These are phyloP conservation scores for Limnanthes douglasii DNA, from an alignment of 345 rosid genomes.

Conservation along the genomic window DNA sequence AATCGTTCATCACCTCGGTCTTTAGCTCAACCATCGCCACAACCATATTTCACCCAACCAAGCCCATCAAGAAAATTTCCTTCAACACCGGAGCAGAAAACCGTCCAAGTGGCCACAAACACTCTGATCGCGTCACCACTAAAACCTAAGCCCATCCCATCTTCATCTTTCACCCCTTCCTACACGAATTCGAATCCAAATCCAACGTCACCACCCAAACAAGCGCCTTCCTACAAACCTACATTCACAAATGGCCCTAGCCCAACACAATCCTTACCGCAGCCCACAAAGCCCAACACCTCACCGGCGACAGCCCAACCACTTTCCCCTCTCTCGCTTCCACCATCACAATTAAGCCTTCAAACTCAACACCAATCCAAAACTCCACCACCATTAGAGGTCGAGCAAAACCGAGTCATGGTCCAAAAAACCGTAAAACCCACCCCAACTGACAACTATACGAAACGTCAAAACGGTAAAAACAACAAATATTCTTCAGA, in stretches of 20 bases:
- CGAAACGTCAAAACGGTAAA: constrained; percentile 13
- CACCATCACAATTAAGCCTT: constrained; percentile 42
- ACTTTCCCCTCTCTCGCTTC: constrained; percentile 67
- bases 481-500: constrained; percentile 22
- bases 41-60: too few species aligned
- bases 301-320: constrained; percentile 32
- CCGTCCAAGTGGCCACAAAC: too few species aligned
- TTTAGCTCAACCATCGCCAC: constrained; percentile 3
- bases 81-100: too few species aligned
- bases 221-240: background rate
- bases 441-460: constrained; percentile 8
- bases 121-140: constrained; percentile 2
- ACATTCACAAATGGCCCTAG: background rate
- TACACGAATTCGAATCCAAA: background rate
- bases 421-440: constrained; percentile 2
- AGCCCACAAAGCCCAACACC: constrained; percentile 22
- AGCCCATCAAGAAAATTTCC: too few species aligned
- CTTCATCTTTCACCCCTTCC: constrained; percentile 7
- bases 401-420: constrained; percentile 5
- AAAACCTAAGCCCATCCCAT: constrained; percentile 5
- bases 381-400: constrained; percentile 3
- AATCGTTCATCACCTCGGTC: too few species aligned
- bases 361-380: constrained; percentile 20
- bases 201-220: constrained; percentile 11
- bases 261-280: constrained; percentile 20